Evolutionary conservation across 768 basidiomycete species (phyloP).

Genomic region (Tulasnella sp.): DNA sequence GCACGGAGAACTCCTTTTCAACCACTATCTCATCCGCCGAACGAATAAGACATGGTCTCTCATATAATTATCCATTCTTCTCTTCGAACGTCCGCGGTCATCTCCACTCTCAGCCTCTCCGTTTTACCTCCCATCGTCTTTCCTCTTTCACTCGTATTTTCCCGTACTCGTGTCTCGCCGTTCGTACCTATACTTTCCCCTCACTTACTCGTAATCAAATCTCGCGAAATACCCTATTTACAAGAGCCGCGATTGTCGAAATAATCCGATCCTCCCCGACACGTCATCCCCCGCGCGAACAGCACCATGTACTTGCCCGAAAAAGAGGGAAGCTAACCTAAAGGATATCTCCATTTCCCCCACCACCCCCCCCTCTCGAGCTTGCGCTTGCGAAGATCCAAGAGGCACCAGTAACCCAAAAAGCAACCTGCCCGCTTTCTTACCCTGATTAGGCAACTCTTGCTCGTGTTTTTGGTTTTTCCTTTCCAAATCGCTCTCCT

Average conservation of each 20-base stretch:
- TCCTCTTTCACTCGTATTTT: background rate
- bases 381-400: background rate
- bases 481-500: background rate
- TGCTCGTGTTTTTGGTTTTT: background rate
- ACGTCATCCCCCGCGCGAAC: background rate
- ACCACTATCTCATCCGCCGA: background rate
- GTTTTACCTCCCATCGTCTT: background rate
- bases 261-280: background rate
- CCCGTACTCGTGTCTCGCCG: background rate
- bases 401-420: background rate
- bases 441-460: background rate
- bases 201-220: background rate
- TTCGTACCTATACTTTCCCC: background rate
- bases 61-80: background rate
- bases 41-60: background rate
- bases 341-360: background rate
- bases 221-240: background rate
- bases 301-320: background rate
- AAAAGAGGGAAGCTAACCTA: background rate
- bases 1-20: background rate
- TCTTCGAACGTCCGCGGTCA: background rate
- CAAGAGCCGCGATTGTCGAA: background rate
- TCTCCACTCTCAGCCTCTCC: background rate
- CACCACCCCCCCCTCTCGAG: background rate
- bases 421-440: background rate